Conservation (phyloP, 106 monocot species). For the Triglochin maritima region DNA sequence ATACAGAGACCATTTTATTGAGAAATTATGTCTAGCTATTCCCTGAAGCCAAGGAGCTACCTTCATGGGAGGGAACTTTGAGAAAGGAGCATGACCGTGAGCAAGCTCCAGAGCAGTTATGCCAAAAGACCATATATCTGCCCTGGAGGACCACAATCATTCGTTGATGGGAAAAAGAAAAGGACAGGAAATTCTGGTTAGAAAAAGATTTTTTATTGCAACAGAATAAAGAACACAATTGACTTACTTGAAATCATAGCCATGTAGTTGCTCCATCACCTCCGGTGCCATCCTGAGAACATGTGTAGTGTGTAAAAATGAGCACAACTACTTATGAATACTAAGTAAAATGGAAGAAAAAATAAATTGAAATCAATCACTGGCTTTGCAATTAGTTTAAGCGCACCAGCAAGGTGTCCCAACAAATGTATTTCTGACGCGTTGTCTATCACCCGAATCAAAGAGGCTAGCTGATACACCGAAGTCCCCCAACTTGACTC, state of each 20-base stretch:
- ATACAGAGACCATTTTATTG: not conserved
- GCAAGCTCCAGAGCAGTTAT: slow-evolving; percentile 96
- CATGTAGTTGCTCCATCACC: slow-evolving; percentile 53
- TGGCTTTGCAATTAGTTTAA: not conserved
- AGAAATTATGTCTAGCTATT: not conserved
- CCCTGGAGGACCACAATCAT: slow-evolving; percentile 33
- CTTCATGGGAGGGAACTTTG: slow-evolving; percentile 81
- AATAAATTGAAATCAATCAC: no score
- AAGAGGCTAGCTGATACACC: slow-evolving; percentile 87
- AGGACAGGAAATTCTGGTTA: not conserved
- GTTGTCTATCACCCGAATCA: slow-evolving; percentile 82
- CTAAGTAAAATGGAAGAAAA: no score
- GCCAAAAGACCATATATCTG: slow-evolving; percentile 97
- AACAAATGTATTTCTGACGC: slow-evolving; percentile 74
- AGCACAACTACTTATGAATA: not conserved
- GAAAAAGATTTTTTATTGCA: not conserved
- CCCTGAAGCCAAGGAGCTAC: slow-evolving; percentile 20
- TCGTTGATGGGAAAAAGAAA: not conserved
- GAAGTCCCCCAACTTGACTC: slow-evolving; percentile 84
- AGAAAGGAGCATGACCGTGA: slow-evolving; percentile 93
- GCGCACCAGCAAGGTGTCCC: slow-evolving; percentile 90
- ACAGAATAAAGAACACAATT: not conserved
- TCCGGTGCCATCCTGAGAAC: slow-evolving; percentile 81
- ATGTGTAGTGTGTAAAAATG: not conserved
- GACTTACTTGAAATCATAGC: slow-evolving; percentile 80